Conservation (phyloP, 371 early-diverging fungal species). For the Entomophthora muscae region DNA sequence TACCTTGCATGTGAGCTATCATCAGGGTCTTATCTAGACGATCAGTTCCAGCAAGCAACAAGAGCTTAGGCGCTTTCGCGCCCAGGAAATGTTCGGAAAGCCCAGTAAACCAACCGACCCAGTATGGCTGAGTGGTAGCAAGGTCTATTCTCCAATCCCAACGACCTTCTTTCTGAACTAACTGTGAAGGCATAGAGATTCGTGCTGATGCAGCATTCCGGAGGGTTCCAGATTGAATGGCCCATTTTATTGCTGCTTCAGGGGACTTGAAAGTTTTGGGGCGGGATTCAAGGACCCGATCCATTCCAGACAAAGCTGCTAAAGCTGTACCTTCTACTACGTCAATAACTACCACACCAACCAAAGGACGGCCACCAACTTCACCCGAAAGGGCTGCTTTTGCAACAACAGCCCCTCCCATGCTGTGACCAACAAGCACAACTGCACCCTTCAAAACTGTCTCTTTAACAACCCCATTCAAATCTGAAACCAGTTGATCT, state of each 20-base stretch:
- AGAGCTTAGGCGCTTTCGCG: conserved; percentile 47
- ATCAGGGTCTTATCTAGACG: conserved; percentile 77
- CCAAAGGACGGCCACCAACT: not conserved
- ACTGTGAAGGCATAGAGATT: conserved; percentile 54
- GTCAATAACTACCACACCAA: not conserved
- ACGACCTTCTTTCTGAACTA: conserved; percentile 14
- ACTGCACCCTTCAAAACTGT: conserved; percentile 9
- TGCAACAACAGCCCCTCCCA: conserved; percentile 80
- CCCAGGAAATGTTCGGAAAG: conserved; percentile 63
- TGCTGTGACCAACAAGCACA: conserved; percentile 28
- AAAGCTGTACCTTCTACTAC: conserved; percentile 36
- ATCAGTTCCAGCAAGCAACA: conserved; percentile 82
- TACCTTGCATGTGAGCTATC: conserved; percentile 85
- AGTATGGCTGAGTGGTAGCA: conserved; percentile 42
- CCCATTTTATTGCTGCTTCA: conserved; percentile 55
- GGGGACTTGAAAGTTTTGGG: conserved; percentile 36
- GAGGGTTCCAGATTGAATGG: conserved; percentile 38
- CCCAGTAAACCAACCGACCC: conserved; percentile 76
- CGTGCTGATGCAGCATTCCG: conserved; percentile 48
- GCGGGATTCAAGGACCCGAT: conserved; percentile 28
- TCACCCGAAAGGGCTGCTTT: conserved; percentile 32
- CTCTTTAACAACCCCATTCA: conserved; percentile 25
- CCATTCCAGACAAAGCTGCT: conserved; percentile 54
- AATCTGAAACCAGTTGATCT: conserved; percentile 30
- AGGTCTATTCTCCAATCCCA: conserved; percentile 47